Base-by-base conservation (phyloP, 176 grass and related monocot genomes). In the Musa schizocarpa region DNA sequence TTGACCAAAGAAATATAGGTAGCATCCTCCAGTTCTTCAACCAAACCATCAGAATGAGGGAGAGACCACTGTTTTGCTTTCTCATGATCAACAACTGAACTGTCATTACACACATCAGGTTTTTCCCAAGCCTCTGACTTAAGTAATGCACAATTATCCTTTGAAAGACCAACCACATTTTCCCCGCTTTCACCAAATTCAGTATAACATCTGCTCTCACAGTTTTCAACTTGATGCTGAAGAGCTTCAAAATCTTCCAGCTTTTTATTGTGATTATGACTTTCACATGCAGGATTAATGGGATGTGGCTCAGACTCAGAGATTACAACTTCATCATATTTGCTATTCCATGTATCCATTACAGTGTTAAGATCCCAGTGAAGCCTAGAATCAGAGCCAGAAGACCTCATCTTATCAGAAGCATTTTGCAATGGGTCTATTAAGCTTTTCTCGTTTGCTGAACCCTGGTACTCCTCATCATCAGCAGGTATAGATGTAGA, bases 321-420 rank as follows among this genome's bases (percentile, higher is more conserved):
- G 78, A 78, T 72, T 53, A 14, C 68, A 69, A 77, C 52, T 55
- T 77, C 52, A 59, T 69, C 57, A 74, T 55, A 86, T 72, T 70
- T 67, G 14, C 71, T 66, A n/a, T 86, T 88, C 95, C 95, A 99
- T 81, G 71, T 81, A 53, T 93, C 94, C 94, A 93, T 98, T 29
- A 77, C 82, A 77, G 88, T 81, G 25, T 99, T 99, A 80, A 99
- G 86, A 89, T 99, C 95, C 95, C 95, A 99, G 34, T 94, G 88
- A 84, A 99, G 74, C 69, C 91, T 89, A 78, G 76, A 87, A 87
- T 88, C 86, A 77, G 49, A 66, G 80, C 80, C 62, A 2, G 22
- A 65, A 79, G n/a, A 63, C 48, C 77, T 80, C 61, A 63, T 75
- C 54, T 87, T 82, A 24, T 66, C 68, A 53, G 50, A 25, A 85